These are phyloP conservation scores for Podospora anserina DNA, from an alignment of 495 filamentous ascomycete species.

Conservation along the genomic window DNA sequence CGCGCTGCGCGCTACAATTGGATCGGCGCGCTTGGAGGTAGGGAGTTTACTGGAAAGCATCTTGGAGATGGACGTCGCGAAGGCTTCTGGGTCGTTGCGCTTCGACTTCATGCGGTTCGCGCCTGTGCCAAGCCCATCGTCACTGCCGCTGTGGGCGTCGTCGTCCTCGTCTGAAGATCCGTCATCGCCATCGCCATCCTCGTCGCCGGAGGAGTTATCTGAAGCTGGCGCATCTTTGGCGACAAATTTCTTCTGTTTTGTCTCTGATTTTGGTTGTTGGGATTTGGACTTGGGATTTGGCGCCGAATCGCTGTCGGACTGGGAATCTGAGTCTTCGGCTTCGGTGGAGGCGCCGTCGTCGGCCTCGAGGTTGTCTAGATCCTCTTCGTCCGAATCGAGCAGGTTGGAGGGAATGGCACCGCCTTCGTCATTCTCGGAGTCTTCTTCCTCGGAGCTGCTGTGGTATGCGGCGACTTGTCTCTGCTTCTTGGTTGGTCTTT, in stretches of 20 bases:
- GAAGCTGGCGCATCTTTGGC: constrained; percentile 35
- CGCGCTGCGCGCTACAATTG: constrained; percentile 77
- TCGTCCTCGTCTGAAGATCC: constrained; percentile 31
- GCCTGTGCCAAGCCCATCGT: constrained; percentile 34
- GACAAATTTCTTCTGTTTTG: constrained; percentile 28
- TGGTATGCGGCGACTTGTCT: constrained; percentile 68
- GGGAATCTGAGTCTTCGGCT: constrained; percentile 38
- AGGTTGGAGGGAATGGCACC: constrained; percentile 63
- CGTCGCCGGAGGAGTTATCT: constrained; percentile 32
- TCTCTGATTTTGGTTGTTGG: constrained; percentile 13
- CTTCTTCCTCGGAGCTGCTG: constrained; percentile 60
- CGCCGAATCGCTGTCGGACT: constrained; percentile 33
- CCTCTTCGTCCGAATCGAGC: constrained; percentile 64
- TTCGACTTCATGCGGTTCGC: constrained; percentile 52
- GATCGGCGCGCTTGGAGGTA: constrained; percentile 73
- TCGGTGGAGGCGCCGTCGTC: constrained; percentile 42
- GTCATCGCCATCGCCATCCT: constrained; percentile 26
- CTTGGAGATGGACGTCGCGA: constrained; percentile 85
- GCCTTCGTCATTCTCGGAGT: constrained; percentile 40
- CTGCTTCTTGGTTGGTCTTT: constrained; percentile 64
- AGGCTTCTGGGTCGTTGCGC: constrained; percentile 85
- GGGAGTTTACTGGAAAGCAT: constrained; percentile 87
- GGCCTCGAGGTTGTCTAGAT: constrained; percentile 45
- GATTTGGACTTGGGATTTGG: constrained; percentile 19
- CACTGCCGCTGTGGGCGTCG: constrained; percentile 36